Conservation (phyloP, 768 basidiomycete genomes). For the Tulasnella calospora region DNA sequence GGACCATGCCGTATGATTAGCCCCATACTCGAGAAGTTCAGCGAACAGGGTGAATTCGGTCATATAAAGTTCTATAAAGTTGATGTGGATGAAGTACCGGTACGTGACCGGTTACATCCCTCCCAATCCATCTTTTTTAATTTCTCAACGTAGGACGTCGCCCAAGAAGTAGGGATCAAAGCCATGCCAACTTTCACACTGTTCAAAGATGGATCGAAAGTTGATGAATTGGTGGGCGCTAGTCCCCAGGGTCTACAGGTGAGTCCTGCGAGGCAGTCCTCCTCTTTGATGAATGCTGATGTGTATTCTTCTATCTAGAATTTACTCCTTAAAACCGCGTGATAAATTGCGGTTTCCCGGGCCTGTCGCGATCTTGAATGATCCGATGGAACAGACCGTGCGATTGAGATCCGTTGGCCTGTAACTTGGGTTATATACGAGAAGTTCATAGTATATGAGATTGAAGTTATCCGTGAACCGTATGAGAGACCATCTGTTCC, state of each 20-base stretch:
- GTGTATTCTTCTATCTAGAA: neutral
- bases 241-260: neutral
- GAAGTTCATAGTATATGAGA: no score
- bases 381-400: neutral
- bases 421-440: no score
- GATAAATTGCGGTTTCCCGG: neutral
- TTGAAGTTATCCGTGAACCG: no score
- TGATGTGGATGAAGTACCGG: neutral
- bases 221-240: neutral
- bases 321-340: no score
- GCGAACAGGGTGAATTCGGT: neutral
- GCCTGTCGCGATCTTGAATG: neutral
- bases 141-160: neutral
- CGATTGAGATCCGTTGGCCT: neutral
- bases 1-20: constrained; percentile 21
- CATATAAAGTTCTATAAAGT: neutral
- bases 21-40: constrained; percentile 10
- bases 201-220: neutral
- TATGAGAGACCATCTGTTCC: no score
- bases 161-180: neutral
- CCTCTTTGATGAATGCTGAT: neutral
- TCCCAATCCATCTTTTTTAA: neutral
- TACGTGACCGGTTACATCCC: neutral
- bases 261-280: neutral
- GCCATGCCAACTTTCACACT: neutral